Base-by-base conservation (phyloP, 352 stramenopile species). In the Aphanomyces stellatus region DNA sequence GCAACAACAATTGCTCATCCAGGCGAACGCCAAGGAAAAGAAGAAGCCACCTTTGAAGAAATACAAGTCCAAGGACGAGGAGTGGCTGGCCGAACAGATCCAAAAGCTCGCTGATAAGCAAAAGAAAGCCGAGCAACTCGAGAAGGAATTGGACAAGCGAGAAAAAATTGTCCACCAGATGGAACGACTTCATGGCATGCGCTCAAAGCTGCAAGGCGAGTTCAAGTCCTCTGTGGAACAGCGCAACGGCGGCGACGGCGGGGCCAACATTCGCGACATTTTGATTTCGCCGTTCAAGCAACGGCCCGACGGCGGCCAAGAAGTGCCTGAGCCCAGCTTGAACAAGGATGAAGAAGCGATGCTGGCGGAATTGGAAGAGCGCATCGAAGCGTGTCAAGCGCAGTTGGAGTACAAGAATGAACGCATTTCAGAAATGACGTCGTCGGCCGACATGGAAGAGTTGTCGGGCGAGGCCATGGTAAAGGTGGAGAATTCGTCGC, bases 321-420 rank as follows among this genome's bases (percentile, higher is more conserved):
- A 72, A 82, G 24, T 27, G 19, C 6, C 51, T 17, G n/a, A 25
- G 19, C 53, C 7, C 35, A 63, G 85, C 48, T 70, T 95, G 15
- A 88, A 79, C n/a, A 79, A 79, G 33, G 84, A 88, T 65, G 86
- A 95, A 64, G 84, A 93, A 51, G 81, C 91, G 41, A 51, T 93
- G 22, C 71, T 95, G 2, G 88, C 81, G 42, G 87, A 95, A 53
- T 76, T 95, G 51, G 87, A 93, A 66, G 87, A 95, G 41, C 80
- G 82, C 28, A 95, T 95, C 61, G 87, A 95, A 62, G 84, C 80
- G 1, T 93, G 85, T 42, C 87, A 95, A 71, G 85, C 83, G 1
- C 80, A 93, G 55, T 69, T 95, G 17, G 85, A 95, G 66, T 95
- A 93, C 73, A 95, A 95, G 70, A 84, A 95, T 72, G 87, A 95